These are phyloP conservation scores for Colletotrichum liaoningense DNA, from an alignment of 2,329 filamentous ascomycete genomes.

Conservation along the genomic window DNA sequence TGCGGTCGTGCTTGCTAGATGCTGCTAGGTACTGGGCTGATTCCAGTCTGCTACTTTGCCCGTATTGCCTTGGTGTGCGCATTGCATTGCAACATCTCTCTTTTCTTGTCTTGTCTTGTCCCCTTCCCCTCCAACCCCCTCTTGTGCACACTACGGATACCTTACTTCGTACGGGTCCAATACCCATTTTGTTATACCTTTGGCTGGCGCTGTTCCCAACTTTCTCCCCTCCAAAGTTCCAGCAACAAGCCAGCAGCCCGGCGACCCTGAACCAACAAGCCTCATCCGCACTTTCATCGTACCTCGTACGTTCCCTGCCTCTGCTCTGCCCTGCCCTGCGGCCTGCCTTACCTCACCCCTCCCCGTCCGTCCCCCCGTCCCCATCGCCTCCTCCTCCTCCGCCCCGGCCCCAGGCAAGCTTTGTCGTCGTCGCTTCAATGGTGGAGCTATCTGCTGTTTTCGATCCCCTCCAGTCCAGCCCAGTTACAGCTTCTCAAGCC, in stretches of 20 bases:
- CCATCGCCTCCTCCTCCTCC: conserved; percentile 9
- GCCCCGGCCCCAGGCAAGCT: conserved; percentile 30
- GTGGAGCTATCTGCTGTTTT: conserved; percentile 32
- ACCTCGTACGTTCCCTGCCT: conserved; percentile 3
- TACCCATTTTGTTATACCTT: not conserved
- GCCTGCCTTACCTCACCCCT: not conserved
- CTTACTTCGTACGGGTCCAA: too few species aligned
- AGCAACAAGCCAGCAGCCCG: not conserved
- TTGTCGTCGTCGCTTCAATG: conserved; percentile 33
- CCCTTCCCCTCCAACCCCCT: not conserved
- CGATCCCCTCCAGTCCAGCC: conserved; percentile 20
- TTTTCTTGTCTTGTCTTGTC: not conserved
- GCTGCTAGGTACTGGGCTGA: not conserved
- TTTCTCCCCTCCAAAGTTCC: not conserved
- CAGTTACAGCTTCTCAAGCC: not conserved
- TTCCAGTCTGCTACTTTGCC: not conserved
- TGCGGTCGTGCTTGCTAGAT: not conserved
- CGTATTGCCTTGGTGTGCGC: not conserved
- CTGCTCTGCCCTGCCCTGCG: too few species aligned
- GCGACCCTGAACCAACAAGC: conserved; percentile 18
- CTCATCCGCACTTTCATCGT: not conserved
- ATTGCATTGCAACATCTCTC: not conserved
- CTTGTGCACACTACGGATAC: not conserved
- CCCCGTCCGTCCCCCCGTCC: conserved; percentile 2
- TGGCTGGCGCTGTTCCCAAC: too few species aligned